Percentiles rank a stretch among this genome's conserved stretches.
phyloP scores from a whole-genome alignment of 1,284 basidiomycete species.

The Peniophora sp. region DNA sequence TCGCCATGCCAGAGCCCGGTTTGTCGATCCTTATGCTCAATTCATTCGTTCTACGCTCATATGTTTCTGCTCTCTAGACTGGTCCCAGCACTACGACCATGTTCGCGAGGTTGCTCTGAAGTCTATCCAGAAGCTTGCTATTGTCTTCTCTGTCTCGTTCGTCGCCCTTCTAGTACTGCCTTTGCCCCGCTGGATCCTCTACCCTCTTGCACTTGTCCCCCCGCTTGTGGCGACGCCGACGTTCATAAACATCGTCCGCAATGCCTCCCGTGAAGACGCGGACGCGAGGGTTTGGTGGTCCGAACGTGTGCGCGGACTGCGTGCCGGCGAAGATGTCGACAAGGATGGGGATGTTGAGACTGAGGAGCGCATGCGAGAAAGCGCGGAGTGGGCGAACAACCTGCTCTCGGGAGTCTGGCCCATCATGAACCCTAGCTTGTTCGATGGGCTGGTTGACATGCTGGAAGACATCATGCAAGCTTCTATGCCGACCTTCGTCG shows the following conservation, averaged over 20 bases:
- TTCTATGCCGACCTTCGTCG: slow-evolving; percentile 27
- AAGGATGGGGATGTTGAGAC: slow-evolving; percentile 20
- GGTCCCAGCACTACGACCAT: slow-evolving; percentile 18
- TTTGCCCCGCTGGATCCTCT: slow-evolving; percentile 20
- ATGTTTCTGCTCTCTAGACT: slow-evolving; percentile 18
- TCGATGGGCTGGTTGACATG: slow-evolving; percentile 26
- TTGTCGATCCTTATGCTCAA: slow-evolving; percentile 3
- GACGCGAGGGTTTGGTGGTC: slow-evolving; percentile 28
- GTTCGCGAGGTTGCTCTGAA: slow-evolving; percentile 16
- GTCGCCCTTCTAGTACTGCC: slow-evolving; percentile 14
- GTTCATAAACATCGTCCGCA: slow-evolving; percentile 22
- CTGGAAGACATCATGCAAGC: slow-evolving; percentile 35
- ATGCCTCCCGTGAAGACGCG: slow-evolving; percentile 21
- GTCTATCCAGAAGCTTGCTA: slow-evolving; percentile 17
- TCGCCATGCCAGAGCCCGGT: slow-evolving; percentile 23
- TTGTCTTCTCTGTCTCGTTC: slow-evolving; percentile 16
- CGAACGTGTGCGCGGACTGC: slow-evolving; percentile 27
- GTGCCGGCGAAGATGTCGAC: slow-evolving; percentile 23
- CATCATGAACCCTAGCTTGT: slow-evolving; percentile 29
- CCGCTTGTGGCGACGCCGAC: slow-evolving; percentile 20
- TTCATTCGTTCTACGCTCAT: background rate
- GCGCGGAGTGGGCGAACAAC: slow-evolving; percentile 31
- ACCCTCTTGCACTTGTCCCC: slow-evolving; percentile 15
- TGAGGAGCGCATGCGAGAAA: slow-evolving; percentile 27
- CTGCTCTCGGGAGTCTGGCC: slow-evolving; percentile 29